These are phyloP conservation scores for Hibiscus mutabilis DNA, from an alignment of 345 rosid genomes.

Conservation along the genomic window DNA sequence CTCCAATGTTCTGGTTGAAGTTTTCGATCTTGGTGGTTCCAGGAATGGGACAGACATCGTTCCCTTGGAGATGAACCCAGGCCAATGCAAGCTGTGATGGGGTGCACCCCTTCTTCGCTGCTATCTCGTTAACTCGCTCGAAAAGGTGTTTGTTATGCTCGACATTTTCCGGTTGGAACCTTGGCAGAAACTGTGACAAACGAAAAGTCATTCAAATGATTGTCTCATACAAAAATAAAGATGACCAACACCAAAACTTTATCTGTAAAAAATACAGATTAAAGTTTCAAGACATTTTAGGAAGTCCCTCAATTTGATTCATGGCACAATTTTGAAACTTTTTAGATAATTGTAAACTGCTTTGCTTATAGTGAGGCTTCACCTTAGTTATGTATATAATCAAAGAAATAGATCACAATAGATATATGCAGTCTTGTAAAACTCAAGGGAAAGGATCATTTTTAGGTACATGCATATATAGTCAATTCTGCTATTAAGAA, in stretches of 20 bases:
- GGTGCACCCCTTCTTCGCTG: slow-evolving; percentile 47
- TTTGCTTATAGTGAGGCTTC: background rate
- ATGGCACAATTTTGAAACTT: background rate
- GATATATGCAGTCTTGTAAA: background rate
- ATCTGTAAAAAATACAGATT: background rate
- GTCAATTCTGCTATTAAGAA: background rate
- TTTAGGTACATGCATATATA: background rate
- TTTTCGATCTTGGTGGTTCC: slow-evolving; percentile 5
- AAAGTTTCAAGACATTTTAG: background rate
- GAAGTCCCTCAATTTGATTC: background rate
- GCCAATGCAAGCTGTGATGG: slow-evolving; percentile 8
- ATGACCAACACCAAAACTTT: background rate
- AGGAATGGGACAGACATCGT: slow-evolving; percentile 8
- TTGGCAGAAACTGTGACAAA: slow-evolving; percentile 33
- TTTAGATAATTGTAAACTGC: background rate
- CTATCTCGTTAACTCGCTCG: slow-evolving; percentile 39
- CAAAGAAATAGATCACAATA: background rate
- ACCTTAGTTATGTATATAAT: background rate
- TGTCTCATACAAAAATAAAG: background rate
- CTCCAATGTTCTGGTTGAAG: slow-evolving; percentile 1
- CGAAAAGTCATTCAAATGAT: slow-evolving; percentile 8
- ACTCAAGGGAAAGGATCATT: background rate
- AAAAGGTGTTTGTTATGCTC: slow-evolving; percentile 38
- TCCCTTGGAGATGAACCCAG: slow-evolving; percentile 9
- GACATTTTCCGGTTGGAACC: slow-evolving; percentile 57